phyloP scores from a whole-genome alignment of 1,139 yeast genomes.

The Hanseniaspora sp. region DNA sequence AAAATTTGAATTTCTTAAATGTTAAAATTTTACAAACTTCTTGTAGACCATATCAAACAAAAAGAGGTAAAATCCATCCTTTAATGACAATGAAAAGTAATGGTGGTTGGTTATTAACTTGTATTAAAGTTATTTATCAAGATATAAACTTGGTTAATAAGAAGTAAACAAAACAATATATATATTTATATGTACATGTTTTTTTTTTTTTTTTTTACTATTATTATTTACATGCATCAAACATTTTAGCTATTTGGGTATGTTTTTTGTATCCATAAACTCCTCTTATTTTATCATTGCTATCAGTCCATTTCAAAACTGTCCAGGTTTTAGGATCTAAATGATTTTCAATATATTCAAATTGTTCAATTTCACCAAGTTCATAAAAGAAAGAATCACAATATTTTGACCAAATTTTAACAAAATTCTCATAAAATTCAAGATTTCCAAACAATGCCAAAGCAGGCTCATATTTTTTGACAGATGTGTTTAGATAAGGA shows the following conservation, averaged over 20 bases:
- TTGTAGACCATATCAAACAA: constrained; percentile 79
- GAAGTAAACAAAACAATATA: not conserved
- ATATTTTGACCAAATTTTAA: constrained; percentile 30
- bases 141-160: constrained; percentile 21
- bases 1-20: constrained; percentile 62
- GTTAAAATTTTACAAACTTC: constrained; percentile 75
- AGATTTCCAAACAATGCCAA: constrained; percentile 65
- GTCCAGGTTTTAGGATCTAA: constrained; percentile 23
- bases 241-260: not conserved
- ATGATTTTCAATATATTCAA: constrained; percentile 19
- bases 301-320: constrained; percentile 28
- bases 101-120: constrained; percentile 80
- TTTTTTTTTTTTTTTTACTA: not conserved
- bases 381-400: constrained; percentile 35
- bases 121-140: constrained; percentile 67
- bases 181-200: not conserved
- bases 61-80: constrained; percentile 92
- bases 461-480: constrained; percentile 58
- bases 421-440: constrained; percentile 55
- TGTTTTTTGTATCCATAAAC: constrained; percentile 26
- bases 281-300: constrained; percentile 29
- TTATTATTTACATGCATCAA: not conserved
- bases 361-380: constrained; percentile 33
- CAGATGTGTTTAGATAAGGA: constrained; percentile 37
- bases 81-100: constrained; percentile 86